phyloP scores from a whole-genome alignment of 768 basidiomycete genomes.

The Pleurotus cornucopiae region DNA sequence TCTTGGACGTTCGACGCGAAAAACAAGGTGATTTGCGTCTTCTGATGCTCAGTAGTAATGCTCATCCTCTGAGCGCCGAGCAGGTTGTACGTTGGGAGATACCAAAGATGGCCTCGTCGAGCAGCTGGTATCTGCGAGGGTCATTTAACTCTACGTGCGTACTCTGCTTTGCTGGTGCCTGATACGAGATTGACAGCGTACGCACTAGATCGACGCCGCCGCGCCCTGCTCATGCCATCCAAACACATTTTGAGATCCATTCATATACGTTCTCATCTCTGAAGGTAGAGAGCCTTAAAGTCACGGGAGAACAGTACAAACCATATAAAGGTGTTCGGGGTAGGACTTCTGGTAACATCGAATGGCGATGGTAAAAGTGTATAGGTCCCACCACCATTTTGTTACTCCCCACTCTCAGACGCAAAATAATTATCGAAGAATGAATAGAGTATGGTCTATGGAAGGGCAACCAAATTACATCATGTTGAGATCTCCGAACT shows the following conservation, averaged over 20 bases:
- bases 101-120: slow-evolving; percentile 59
- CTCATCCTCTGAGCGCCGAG: background rate
- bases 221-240: slow-evolving; percentile 73
- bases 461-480: slow-evolving; percentile 50
- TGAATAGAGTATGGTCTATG: background rate
- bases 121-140: slow-evolving; percentile 70
- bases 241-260: slow-evolving; percentile 67
- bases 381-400: background rate
- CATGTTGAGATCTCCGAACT: slow-evolving; percentile 91
- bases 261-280: slow-evolving; percentile 74
- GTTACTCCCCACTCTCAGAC: background rate
- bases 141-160: slow-evolving; percentile 67
- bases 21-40: slow-evolving; percentile 41
- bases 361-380: slow-evolving; percentile 51
- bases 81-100: slow-evolving; percentile 82
- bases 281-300: slow-evolving; percentile 81
- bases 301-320: slow-evolving; percentile 79
- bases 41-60: background rate
- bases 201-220: slow-evolving; percentile 29
- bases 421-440: background rate
- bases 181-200: background rate
- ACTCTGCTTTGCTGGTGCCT: background rate
- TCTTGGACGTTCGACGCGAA: slow-evolving; percentile 81
- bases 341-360: slow-evolving; percentile 59
- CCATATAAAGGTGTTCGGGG: slow-evolving; percentile 89